Evolutionary conservation across 73 alveolate genomes (phyloP).

Genomic region (Paraurostyla sp.): DNA sequence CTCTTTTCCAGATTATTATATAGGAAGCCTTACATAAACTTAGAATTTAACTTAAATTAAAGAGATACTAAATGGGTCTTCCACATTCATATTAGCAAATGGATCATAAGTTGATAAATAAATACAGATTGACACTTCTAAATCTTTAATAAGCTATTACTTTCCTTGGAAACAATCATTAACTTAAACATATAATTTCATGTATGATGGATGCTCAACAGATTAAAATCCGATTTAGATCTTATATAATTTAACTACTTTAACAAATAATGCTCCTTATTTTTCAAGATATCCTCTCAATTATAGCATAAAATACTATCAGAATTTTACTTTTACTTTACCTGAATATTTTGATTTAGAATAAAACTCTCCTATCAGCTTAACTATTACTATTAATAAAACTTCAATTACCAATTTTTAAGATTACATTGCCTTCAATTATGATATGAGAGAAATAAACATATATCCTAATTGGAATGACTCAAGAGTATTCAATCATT

Average conservation of each 20-base stretch:
- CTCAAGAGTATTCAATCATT: background rate
- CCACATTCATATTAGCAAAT: background rate
- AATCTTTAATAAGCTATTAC: background rate
- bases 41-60: too few relatives aligned
- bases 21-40: too few relatives aligned
- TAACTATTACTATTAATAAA: background rate
- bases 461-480: background rate
- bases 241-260: background rate
- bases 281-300: background rate
- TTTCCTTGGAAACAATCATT: background rate
- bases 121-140: background rate
- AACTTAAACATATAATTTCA: background rate
- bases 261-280: background rate
- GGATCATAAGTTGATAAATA: background rate
- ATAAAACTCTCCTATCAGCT: background rate
- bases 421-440: background rate
- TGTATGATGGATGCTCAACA: constrained; percentile 21
- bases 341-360: background rate
- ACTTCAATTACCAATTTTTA: background rate
- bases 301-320: constrained; percentile 20
- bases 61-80: too few relatives aligned
- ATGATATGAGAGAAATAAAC: background rate
- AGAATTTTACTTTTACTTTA: background rate
- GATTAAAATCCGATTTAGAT: background rate
- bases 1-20: too few relatives aligned